phyloP scores from a whole-genome alignment of 2,329 filamentous ascomycete genomes.

The Paramyrothecium roridum region DNA sequence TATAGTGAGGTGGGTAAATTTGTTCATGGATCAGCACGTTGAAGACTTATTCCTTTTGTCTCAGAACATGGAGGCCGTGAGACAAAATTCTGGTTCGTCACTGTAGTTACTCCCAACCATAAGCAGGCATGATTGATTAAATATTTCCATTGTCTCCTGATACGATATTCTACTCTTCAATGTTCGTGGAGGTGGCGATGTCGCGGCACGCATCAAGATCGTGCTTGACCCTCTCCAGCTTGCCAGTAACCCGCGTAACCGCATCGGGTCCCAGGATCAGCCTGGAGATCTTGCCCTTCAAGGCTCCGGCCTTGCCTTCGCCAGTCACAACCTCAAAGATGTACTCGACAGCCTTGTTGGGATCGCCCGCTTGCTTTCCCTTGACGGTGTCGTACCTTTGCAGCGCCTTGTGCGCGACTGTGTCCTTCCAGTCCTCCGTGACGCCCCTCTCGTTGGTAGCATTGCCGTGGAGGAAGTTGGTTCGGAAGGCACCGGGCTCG shows the following conservation, averaged over 20 bases:
- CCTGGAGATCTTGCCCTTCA: conserved; percentile 21
- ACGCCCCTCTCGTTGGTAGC: conserved; percentile 14
- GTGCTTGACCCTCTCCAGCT: conserved; percentile 11
- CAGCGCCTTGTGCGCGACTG: conserved; percentile 18
- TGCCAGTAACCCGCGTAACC: conserved; percentile 19
- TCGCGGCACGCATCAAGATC: conserved; percentile 9
- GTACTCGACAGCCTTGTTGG: conserved; percentile 29
- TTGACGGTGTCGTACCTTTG: conserved; percentile 19
- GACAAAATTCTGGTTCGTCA: no score
- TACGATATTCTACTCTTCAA: not conserved
- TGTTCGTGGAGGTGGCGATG: not conserved
- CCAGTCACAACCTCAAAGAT: conserved; percentile 33
- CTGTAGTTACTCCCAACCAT: no score
- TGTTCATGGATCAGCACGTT: no score
- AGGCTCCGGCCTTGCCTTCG: conserved; percentile 19
- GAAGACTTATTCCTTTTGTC: no score
- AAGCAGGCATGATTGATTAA: no score
- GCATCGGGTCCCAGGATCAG: conserved; percentile 33
- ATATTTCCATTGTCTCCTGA: not conserved
- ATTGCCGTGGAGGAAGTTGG: conserved; percentile 35
- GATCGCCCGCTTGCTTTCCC: conserved; percentile 35
- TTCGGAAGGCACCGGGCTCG: conserved; percentile 49
- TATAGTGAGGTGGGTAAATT: no score
- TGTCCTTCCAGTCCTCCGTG: conserved; percentile 23
- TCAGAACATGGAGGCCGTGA: no score